Evolutionary conservation across 106 monocot genomes (phyloP).

Genomic region (Allium sativum): DNA sequence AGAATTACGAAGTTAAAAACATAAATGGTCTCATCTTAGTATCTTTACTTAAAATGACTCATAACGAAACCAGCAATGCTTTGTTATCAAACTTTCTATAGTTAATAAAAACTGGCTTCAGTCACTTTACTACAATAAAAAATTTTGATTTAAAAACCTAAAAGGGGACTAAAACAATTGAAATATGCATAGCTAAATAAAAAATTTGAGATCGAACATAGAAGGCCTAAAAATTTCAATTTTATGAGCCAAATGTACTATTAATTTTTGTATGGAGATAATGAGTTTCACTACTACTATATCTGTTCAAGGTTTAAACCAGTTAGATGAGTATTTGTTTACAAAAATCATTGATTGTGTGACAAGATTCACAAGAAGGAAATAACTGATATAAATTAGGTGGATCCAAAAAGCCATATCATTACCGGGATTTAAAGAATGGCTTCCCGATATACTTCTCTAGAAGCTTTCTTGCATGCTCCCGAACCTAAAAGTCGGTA

Average conservation of each 20-base stretch:
- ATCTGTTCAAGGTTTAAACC: neutral
- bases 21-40: neutral
- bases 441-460: slow-evolving; percentile 84
- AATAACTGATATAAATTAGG: neutral
- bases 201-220: neutral
- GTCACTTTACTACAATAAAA: no score
- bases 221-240: no score
- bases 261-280: neutral
- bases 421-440: slow-evolving; percentile 75
- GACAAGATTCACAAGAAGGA: neutral
- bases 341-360: neutral
- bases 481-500: slow-evolving; percentile 49
- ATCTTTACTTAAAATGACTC: neutral
- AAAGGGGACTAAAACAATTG: neutral
- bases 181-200: neutral
- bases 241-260: neutral
- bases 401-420: neutral
- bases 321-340: neutral
- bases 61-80: neutral
- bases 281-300: neutral
- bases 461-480: slow-evolving; percentile 96
- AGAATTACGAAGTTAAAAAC: neutral
- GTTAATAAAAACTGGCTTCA: no score
- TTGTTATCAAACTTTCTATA: neutral
- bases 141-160: neutral